These are phyloP conservation scores for Apiotrichum sp. DNA, from an alignment of 1,284 basidiomycete species.

Conservation along the genomic window DNA sequence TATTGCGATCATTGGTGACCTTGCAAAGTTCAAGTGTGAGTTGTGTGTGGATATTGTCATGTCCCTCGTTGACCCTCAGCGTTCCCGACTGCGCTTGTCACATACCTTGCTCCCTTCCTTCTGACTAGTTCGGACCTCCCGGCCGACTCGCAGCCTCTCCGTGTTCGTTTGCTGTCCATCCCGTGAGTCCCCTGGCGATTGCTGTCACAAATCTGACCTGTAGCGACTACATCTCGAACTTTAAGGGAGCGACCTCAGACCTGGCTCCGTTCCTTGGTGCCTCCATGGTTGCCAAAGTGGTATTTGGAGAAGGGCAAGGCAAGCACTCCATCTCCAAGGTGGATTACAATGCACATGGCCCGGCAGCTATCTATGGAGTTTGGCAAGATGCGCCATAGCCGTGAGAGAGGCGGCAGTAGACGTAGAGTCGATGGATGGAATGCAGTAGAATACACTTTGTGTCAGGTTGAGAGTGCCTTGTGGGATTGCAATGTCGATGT, in stretches of 20 bases:
- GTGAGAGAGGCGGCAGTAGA: background rate
- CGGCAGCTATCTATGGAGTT: conserved; percentile 39
- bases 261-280: conserved; percentile 78
- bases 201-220: too few species aligned
- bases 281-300: conserved; percentile 71
- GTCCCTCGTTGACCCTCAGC: conserved; percentile 24
- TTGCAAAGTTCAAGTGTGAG: conserved; percentile 70
- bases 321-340: conserved; percentile 43
- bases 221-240: conserved; percentile 82
- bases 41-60: background rate
- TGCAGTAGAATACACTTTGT: too few species aligned
- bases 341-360: conserved; percentile 46
- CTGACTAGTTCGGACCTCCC: conserved; percentile 55
- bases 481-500: too few species aligned
- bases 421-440: background rate
- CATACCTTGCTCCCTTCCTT: conserved; percentile 66
- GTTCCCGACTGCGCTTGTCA: conserved; percentile 59
- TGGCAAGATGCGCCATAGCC: conserved; percentile 12
- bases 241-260: conserved; percentile 73
- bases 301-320: conserved; percentile 37
- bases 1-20: conserved; percentile 74
- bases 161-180: conserved; percentile 62
- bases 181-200: conserved; percentile 47
- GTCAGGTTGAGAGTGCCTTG: too few species aligned
- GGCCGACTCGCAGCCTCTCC: conserved; percentile 56